Evolutionary conservation across 2,329 filamentous ascomycete genomes (phyloP).

Genomic region (Colletotrichum cuscutae): DNA sequence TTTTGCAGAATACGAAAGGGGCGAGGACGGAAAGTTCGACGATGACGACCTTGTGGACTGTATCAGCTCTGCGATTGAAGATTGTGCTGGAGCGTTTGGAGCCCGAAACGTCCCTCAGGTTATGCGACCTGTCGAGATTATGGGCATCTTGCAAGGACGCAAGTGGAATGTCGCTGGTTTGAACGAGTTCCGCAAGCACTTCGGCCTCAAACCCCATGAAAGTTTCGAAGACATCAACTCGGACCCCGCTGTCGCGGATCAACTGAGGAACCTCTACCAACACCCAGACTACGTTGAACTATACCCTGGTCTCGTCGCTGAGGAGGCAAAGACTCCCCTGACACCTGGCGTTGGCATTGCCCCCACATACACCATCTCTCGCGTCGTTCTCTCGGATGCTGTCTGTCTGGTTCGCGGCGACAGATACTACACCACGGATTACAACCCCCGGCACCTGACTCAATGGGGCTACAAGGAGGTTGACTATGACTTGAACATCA

Average conservation of each 20-base stretch:
- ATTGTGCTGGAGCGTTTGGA: constrained; percentile 80
- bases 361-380: constrained; percentile 80
- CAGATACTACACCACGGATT: constrained; percentile 83
- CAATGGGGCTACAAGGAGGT: constrained; percentile 87
- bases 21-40: constrained; percentile 73
- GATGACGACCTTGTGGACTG: constrained; percentile 83
- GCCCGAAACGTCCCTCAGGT: constrained; percentile 78
- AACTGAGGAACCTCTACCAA: constrained; percentile 76
- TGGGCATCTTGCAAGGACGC: constrained; percentile 82
- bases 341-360: constrained; percentile 78
- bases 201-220: constrained; percentile 78
- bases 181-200: constrained; percentile 88
- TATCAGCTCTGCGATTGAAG: constrained; percentile 75
- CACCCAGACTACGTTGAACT: constrained; percentile 84
- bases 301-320: constrained; percentile 81
- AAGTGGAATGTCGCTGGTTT: constrained; percentile 82
- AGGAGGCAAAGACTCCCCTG: constrained; percentile 80
- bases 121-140: constrained; percentile 80
- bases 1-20: constrained; percentile 74
- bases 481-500: constrained; percentile 76
- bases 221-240: constrained; percentile 88
- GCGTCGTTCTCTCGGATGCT: constrained; percentile 81
- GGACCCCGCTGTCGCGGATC: constrained; percentile 75
- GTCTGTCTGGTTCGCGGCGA: constrained; percentile 83
- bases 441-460: constrained; percentile 77